A percentile compares a stretch with the other conserved stretches of the same genome.
phyloP scores from a whole-genome alignment of 371 early-diverging fungal species.

The Blastocladiella emersonii region DNA sequence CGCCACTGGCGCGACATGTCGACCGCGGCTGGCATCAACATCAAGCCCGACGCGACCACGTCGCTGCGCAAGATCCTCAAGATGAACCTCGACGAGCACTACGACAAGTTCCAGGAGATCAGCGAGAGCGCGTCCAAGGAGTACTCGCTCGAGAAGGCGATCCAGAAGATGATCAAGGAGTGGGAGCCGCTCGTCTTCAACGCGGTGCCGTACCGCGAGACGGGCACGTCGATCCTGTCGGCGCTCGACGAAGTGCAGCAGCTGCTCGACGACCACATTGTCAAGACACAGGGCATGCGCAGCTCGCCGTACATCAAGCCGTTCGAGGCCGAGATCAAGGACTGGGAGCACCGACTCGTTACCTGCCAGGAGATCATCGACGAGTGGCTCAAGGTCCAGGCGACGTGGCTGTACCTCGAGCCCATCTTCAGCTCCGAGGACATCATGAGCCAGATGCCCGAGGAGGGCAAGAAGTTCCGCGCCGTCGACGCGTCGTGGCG shows the following conservation, averaged over 20 bases:
- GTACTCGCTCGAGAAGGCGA: slow-evolving; percentile 36
- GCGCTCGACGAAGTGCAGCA: slow-evolving; percentile 33
- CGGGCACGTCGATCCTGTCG: slow-evolving; percentile 36
- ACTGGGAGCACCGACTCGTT: slow-evolving; percentile 35
- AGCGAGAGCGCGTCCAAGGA: slow-evolving; percentile 40
- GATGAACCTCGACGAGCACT: slow-evolving; percentile 27
- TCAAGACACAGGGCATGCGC: slow-evolving; percentile 41
- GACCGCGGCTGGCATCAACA: slow-evolving; percentile 23
- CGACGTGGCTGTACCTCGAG: slow-evolving; percentile 42
- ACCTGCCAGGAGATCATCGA: slow-evolving; percentile 42
- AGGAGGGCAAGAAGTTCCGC: slow-evolving; percentile 37
- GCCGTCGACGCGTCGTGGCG: slow-evolving; percentile 45
- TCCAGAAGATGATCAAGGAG: slow-evolving; percentile 39
- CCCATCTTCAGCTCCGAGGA: slow-evolving; percentile 43
- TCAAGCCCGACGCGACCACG: slow-evolving; percentile 22
- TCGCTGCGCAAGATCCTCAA: slow-evolving; percentile 31
- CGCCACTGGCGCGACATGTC: slow-evolving; percentile 37
- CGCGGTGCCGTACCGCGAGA: slow-evolving; percentile 35
- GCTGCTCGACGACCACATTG: slow-evolving; percentile 39
- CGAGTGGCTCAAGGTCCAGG: slow-evolving; percentile 39
- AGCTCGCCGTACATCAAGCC: slow-evolving; percentile 41
- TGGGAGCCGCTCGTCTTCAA: slow-evolving; percentile 32
- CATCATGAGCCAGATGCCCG: slow-evolving; percentile 38
- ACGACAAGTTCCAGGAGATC: slow-evolving; percentile 30
- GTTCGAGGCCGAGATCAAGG: slow-evolving; percentile 29